These are phyloP conservation scores for Kalmanozyma brasiliensis DNA, from an alignment of 1,284 basidiomycete species.

Conservation along the genomic window DNA sequence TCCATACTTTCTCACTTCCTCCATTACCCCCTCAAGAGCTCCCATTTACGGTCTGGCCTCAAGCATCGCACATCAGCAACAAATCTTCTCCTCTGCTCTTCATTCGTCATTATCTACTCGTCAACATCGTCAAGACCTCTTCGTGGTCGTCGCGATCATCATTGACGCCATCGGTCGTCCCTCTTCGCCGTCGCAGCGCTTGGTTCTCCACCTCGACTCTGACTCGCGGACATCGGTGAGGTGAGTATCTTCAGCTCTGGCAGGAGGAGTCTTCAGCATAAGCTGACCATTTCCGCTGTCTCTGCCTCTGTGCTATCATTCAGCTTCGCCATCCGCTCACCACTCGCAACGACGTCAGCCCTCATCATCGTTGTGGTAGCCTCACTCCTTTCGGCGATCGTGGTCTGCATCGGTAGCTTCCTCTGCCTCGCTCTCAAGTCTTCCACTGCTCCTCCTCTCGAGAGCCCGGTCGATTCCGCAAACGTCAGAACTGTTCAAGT, in stretches of 20 bases:
- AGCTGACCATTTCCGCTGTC: background rate
- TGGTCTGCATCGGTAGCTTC: background rate
- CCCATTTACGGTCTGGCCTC: background rate
- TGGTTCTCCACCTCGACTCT: background rate
- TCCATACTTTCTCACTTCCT: background rate
- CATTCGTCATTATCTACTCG: too few species aligned
- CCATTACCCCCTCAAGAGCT: background rate
- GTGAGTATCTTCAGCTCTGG: background rate
- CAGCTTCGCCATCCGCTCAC: background rate
- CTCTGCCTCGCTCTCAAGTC: constrained; percentile 5
- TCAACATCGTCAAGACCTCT: too few species aligned
- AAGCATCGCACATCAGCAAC: too few species aligned
- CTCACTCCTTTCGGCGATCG: constrained; percentile 2
- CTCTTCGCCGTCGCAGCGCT: background rate
- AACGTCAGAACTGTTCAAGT: background rate
- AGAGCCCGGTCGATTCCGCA: background rate
- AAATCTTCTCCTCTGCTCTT: background rate
- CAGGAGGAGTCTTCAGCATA: background rate
- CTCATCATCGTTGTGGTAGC: background rate
- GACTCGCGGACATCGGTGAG: background rate
- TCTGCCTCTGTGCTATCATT: background rate
- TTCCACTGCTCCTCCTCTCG: background rate
- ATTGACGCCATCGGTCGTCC: background rate
- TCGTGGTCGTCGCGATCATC: background rate
- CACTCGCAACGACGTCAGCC: background rate